Percentiles rank a stretch among this genome's conserved stretches.
These are phyloP conservation scores for Aspergillus transmontanensis DNA, from an alignment of 2,329 filamentous ascomycete species.

Conservation along the genomic window DNA sequence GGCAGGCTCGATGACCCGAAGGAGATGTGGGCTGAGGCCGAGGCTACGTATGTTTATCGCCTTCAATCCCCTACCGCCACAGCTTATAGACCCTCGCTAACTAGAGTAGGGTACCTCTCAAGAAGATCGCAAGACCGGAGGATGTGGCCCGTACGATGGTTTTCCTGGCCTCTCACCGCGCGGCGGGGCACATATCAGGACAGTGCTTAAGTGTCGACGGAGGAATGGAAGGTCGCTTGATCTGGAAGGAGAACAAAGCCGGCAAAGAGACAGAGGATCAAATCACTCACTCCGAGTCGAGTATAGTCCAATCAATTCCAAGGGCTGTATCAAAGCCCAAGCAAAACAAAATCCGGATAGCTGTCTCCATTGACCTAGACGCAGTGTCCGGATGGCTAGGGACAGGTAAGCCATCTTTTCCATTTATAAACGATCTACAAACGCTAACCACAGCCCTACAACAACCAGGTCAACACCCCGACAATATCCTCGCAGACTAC, in stretches of 20 bases:
- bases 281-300: background rate
- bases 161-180: constrained; percentile 54
- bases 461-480: constrained; percentile 41
- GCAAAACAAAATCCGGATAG: constrained; percentile 28
- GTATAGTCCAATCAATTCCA: constrained; percentile 16
- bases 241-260: constrained; percentile 52
- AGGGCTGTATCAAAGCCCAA: constrained; percentile 10
- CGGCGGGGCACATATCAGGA: constrained; percentile 58
- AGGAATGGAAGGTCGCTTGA: constrained; percentile 53
- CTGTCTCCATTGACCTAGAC: constrained; percentile 56
- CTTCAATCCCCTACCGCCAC: background rate
- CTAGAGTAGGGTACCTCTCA: constrained; percentile 41
- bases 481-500: constrained; percentile 60
- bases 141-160: constrained; percentile 54
- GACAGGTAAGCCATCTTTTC: constrained; percentile 46
- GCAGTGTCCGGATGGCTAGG: constrained; percentile 64
- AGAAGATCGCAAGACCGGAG: constrained; percentile 51
- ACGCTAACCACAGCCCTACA: background rate
- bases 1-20: constrained; percentile 53
- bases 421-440: background rate
- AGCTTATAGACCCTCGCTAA: background rate
- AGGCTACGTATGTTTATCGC: constrained; percentile 42
- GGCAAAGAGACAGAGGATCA: background rate
- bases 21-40: constrained; percentile 54
- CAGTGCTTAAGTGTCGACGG: constrained; percentile 56